Evolutionary conservation across 805 yeast species (phyloP), one percentile per base, ranked within the genome.

Genomic region (Pichia eremophila): DNA sequence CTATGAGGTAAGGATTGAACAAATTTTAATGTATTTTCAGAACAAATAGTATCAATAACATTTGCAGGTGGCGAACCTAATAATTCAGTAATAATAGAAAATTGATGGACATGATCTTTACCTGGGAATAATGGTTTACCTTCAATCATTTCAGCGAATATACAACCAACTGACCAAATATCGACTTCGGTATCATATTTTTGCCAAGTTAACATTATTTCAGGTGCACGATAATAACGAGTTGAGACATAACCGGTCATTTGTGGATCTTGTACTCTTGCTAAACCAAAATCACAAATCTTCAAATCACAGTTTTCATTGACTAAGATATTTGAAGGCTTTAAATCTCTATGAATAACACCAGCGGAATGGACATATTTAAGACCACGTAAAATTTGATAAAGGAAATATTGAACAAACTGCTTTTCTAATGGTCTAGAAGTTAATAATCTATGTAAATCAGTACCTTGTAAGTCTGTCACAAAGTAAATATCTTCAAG

Each of bases 41-140:
- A 85, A 60, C 96, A 90, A 58, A 93, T 93, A 19, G 99, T 89
- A 61, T 90, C 90, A 53, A 91, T 91, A 19, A 93, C 98, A 61
- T 93, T 98, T 41, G 80, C 80, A 5, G 98, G 98, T 4, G 99
- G 99, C 3, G 95, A 84, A 0, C 99, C 71, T 52, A 93, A 73
- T 50, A 93, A 74, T 68, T 93, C 99, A 11, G 99, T 93, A 57
- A 93, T 93, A 61, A 93, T 93, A 37, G 95, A 84, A 63, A 93
- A 93, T 72, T 93, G 99, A 67, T 93, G 96, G 47, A 93, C 97
- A 63, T 93, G 99, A 65, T 95, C 99, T 63, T 87, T 88, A 2
- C 93, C 93, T 0, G 91, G 91, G 56, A 85, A 79, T 12, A 85
- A 62, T 0, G 91, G 89, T 49, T 72, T 72, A 11, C 79, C 74